These are phyloP conservation scores for Bombardia bombarda DNA, from an alignment of 495 filamentous ascomycete species.

Conservation along the genomic window DNA sequence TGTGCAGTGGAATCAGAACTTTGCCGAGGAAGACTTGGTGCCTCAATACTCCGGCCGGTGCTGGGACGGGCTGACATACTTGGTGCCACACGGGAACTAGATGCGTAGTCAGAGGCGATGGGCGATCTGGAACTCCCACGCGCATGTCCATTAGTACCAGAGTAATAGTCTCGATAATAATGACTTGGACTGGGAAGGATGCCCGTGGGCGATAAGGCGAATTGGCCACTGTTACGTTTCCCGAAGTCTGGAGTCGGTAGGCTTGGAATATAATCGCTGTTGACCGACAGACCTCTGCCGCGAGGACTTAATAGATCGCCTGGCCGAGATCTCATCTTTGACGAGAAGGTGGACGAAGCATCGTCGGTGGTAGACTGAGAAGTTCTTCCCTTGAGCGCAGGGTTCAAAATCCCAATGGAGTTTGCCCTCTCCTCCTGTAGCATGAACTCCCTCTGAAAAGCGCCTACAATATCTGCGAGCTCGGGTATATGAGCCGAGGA, in stretches of 20 bases:
- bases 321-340: constrained; percentile 31
- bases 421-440: constrained; percentile 46
- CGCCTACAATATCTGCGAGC: constrained; percentile 55
- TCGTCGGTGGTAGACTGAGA: constrained; percentile 43
- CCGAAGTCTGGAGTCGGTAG: constrained; percentile 49
- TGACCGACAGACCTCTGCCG: constrained; percentile 50
- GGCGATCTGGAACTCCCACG: constrained; percentile 32
- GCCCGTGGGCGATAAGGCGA: constrained; percentile 43
- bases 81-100: constrained; percentile 23
- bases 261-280: constrained; percentile 56
- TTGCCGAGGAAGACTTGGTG: constrained; percentile 30
- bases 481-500: constrained; percentile 51
- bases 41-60: constrained; percentile 46
- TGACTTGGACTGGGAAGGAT: constrained; percentile 40
- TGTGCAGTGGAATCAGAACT: constrained; percentile 36
- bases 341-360: constrained; percentile 24
- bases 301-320: constrained; percentile 31
- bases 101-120: constrained; percentile 32
- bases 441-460: constrained; percentile 67
- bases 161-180: constrained; percentile 42
- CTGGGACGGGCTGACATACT: constrained; percentile 32
- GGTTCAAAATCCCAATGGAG: constrained; percentile 42
- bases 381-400: constrained; percentile 28
- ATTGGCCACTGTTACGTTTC: constrained; percentile 48
- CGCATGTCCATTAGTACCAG: constrained; percentile 28